Evolutionary conservation across 306 rosid species (phyloP), one percentile per base, ranked within the genome.

Genomic region (Ceratonia siliqua): DNA sequence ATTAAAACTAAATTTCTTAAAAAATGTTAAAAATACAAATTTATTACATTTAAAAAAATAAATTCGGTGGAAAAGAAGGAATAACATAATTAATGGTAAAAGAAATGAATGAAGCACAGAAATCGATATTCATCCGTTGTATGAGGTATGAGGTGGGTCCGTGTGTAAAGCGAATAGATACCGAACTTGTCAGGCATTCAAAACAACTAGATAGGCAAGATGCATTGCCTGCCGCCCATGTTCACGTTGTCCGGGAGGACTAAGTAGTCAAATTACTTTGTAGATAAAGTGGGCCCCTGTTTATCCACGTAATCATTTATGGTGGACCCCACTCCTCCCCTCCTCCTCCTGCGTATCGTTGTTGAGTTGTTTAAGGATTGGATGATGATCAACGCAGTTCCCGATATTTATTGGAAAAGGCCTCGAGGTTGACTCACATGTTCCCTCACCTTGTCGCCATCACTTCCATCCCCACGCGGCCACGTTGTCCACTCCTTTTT

Each of bases 281-380:
- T 21, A 52, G 83, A 80, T 80, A 80, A 74, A 80, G 83, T 80
- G 76, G 79, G 80, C 12, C 79, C 79, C 66, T n/a, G 22, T 5
- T 3, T 5, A 3, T 28, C 59, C 71, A 56, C 66, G 75, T 56
- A 21, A 27, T 25, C 0, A 1, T 1, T 1, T 2, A 17, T 5
- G 1, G 42, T 58, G 65, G 78, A 54, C 57, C 74, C 78, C 69
- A 20, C 55, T 2, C n/a, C n/a, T n/a, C n/a, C 10, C 4, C 54
- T 1, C 21, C 4, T 18, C 11, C 45, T n/a, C 68, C 20, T 20
- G 68, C 17, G 1, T 22, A 32, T 35, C 22, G 53, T 46, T n/a
- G 53, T 46, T 5, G 53, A n/a, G n/a, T 45, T 45, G 52, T 15
- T n/a, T n/a, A n/a, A n/a, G n/a, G n/a, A n/a, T n/a, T n/a, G n/a